Base-by-base conservation (phyloP, 805 yeast genomes). In the Starmerella gropengiesseri region DNA sequence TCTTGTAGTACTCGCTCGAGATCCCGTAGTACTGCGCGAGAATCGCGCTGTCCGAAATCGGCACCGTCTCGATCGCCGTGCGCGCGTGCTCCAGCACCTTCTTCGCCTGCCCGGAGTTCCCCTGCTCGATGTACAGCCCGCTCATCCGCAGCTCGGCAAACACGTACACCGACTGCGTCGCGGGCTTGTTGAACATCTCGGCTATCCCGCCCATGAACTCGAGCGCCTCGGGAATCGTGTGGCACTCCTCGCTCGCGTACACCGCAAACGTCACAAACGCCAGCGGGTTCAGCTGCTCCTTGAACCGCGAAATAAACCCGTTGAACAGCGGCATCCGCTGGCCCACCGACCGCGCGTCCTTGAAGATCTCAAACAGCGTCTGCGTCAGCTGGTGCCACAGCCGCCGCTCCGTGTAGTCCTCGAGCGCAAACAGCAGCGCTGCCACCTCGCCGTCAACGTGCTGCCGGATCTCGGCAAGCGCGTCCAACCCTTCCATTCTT, bases 381-480 rank as follows among this genome's bases (percentile, higher is more conserved):
- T 74, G 73, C 2, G 95, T 83, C 58, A 91, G 71, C 67, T 91
- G 97, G 65, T 81, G 93, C 96, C 96, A 91, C 59, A 89, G 71
- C 61, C 85, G 86, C 53, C 94, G 70, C 57, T 86, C 95, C 64
- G 84, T 81, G 44, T 69, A 68, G 55, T 85, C 95, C 57, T 87
- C 96, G 58, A 89, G 72, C 41, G 74, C 72, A 57, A 74, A 78
- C 54, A 81, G 71, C 7, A 69, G 60, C 22, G 76, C 73, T 8
- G 75, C 67, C 40, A 86, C 66, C 30, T 78, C 84, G 3, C 73
- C 65, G 45, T 80, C 83, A 4, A 77, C 68, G 55, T 78, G 81
- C 54, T 70, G 69, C 41, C 94, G 74, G 40, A 85, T 67, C 3
- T 77, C 70, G 19, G 74, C 71, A 52, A 79, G 67, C 6, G 75